phyloP scores from a whole-genome alignment of 352 stramenopile genomes.

The Phytophthora crassamura region DNA sequence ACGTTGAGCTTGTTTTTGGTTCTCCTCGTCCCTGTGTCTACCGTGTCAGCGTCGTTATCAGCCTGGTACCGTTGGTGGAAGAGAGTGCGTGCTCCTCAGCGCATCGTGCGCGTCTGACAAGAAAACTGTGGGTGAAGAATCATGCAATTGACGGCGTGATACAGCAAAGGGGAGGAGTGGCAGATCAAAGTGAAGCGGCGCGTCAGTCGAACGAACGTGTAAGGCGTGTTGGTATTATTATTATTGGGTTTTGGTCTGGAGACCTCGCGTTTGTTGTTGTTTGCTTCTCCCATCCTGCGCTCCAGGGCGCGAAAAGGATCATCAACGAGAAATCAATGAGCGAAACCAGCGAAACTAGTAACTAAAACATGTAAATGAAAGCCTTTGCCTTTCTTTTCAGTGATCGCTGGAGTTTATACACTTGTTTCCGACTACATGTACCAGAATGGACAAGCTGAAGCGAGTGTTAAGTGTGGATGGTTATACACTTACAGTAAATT shows the following conservation, averaged over 20 bases:
- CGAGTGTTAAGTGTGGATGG: too few relatives aligned
- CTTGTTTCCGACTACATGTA: background rate
- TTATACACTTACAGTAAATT: too few relatives aligned
- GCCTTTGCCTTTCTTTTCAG: constrained; percentile 1
- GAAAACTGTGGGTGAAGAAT: constrained; percentile 17
- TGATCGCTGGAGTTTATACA: background rate
- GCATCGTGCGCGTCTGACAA: constrained; percentile 15
- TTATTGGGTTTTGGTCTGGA: constrained; percentile 39
- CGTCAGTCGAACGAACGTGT: constrained; percentile 27
- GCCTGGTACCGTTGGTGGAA: constrained; percentile 9
- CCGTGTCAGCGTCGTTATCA: constrained; percentile 14
- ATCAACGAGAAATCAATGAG: background rate
- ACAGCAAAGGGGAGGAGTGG: constrained; percentile 22
- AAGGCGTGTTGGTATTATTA: constrained; percentile 46
- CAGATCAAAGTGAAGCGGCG: constrained; percentile 27
- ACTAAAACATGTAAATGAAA: constrained; percentile 32
- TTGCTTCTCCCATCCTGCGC: constrained; percentile 7
- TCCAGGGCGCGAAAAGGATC: background rate
- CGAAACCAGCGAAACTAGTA: constrained; percentile 18
- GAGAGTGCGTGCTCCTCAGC: too few relatives aligned
- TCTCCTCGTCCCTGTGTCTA: constrained; percentile 10
- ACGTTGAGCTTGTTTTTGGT: constrained; percentile 14
- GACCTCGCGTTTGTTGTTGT: constrained; percentile 10
- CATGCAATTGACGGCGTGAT: constrained; percentile 25
- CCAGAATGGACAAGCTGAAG: too few relatives aligned